Evolutionary conservation across 768 basidiomycete genomes (phyloP), one percentile per base, ranked within the genome.

Genomic region (Royoungia palumana): DNA sequence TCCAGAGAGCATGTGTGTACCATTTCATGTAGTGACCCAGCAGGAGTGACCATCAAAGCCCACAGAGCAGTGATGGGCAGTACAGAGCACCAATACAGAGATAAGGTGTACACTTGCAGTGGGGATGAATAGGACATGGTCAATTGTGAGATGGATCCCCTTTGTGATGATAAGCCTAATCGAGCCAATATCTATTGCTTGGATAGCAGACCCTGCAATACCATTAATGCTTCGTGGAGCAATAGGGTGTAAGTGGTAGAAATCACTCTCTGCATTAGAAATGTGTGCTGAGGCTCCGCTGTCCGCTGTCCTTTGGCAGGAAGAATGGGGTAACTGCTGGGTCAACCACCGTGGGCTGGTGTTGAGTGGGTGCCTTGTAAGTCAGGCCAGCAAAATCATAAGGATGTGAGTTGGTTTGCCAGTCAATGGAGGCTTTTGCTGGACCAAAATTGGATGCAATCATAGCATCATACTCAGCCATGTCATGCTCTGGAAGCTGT

Each of bases 61-160:
- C 6, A 54, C 32, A 0, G 40, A 17, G 13, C 44, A 49, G 2
- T 49, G 42, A 6, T 50, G 41, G 6, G 54, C 43, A 2, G 27
- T 37, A 11, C 61, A 50, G 1, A 70, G 44, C 2, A 47, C 4
- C 9, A 54, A 48, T 3, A 68, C 50, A 5, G 63, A 69, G 4
- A 68, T 48, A 3, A 65, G 59, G 14, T 42, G 39, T 5, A 67
- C 56, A 11, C 59, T 53, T 1, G 60, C 54, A 5, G 50, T 48
- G 25, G 66, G 66, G 8, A 63, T 53, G 32, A 55, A 62, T 0
- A 64, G 55, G 2, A 55, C 54, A 35, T 63, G 30, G 4, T 51
- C 6, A 1, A 66, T 48, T 0, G 35, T 50, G 17, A 64, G 19
- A 9, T 47, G 41, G 13, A 49, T 44, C 0, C 49, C 49, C n/a